Percentiles rank a stretch among this genome's conserved stretches.
These are phyloP conservation scores for Choanephora cucurbitarum DNA, from an alignment of 371 early-diverging fungal genomes.

Conservation along the genomic window DNA sequence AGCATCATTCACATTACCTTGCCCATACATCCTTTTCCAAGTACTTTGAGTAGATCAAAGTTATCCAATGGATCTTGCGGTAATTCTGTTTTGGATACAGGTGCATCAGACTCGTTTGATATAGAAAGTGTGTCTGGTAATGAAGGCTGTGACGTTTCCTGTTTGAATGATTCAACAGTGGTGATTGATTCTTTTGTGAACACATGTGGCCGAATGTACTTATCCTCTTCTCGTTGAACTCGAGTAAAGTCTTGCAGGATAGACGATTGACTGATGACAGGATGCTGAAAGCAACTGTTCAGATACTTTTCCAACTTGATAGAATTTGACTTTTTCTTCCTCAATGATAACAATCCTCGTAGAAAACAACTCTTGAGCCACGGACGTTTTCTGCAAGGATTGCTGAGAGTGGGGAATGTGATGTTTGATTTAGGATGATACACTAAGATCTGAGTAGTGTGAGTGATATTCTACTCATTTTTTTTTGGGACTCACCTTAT, in stretches of 20 bases:
- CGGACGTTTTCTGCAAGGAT: constrained; percentile 26
- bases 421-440: constrained; percentile 47
- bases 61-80: no score
- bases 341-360: constrained; percentile 29
- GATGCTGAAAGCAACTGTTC: constrained; percentile 43
- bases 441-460: constrained; percentile 26
- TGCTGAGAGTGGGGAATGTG: constrained; percentile 37
- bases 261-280: constrained; percentile 40
- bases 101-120: no score
- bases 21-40: constrained; percentile 65
- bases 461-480: not conserved
- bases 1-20: constrained; percentile 34
- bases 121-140: no score
- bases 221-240: constrained; percentile 52
- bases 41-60: constrained; percentile 53
- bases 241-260: constrained; percentile 46
- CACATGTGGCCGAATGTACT: no score
- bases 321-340: constrained; percentile 38
- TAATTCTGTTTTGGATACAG: no score
- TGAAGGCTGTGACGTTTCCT: no score
- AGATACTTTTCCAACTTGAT: constrained; percentile 48
- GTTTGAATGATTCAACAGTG: no score
- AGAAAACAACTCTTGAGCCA: constrained; percentile 30
- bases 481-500: constrained; percentile 40
- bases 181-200: no score